These are phyloP conservation scores for Orobanche coerulescens DNA, from an alignment of 257 asterid genomes.

Conservation along the genomic window DNA sequence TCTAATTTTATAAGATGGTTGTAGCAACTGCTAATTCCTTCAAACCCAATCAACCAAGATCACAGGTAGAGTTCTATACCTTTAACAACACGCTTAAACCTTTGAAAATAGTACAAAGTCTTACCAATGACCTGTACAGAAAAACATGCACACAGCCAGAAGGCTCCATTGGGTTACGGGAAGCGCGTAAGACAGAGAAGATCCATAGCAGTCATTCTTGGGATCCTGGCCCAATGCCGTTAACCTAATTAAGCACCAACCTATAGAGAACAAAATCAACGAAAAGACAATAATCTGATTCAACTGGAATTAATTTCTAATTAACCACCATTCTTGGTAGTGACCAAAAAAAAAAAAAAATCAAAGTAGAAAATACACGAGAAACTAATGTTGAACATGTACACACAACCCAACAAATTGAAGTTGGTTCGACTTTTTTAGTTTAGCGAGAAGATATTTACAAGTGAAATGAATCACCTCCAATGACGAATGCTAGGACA, in stretches of 20 bases:
- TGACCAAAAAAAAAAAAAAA: not conserved
- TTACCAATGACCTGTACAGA: conserved; percentile 95
- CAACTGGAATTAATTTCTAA: not conserved
- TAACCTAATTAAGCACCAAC: conserved; percentile 71
- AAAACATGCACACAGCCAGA: conserved; percentile 74
- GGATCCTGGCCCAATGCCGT: conserved; percentile 33
- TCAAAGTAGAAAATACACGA: not conserved
- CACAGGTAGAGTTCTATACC: not conserved
- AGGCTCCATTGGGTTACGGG: conserved; percentile 84
- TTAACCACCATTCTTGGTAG: not conserved
- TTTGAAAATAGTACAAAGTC: conserved; percentile 17
- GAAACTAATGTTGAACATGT: not conserved
- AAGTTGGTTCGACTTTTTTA: not conserved
- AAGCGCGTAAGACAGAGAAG: conserved; percentile 50
- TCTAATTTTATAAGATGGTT: conserved; percentile 3
- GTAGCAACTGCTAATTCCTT: not conserved
- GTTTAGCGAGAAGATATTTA: not conserved
- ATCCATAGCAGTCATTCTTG: conserved; percentile 22
- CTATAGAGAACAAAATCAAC: conserved; percentile 28
- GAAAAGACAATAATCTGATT: conserved; percentile 12
- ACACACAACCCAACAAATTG: not conserved
- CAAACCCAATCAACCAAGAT: conserved; percentile 1
- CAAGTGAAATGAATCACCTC: conserved; percentile 47
- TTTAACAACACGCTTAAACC: conserved; percentile 12
- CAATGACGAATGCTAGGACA: conserved; percentile 49